Percentiles rank a stretch among this genome's conserved stretches.
Evolutionary conservation across 2,329 filamentous ascomycete genomes (phyloP).

Genomic region (Neurospora sp.): DNA sequence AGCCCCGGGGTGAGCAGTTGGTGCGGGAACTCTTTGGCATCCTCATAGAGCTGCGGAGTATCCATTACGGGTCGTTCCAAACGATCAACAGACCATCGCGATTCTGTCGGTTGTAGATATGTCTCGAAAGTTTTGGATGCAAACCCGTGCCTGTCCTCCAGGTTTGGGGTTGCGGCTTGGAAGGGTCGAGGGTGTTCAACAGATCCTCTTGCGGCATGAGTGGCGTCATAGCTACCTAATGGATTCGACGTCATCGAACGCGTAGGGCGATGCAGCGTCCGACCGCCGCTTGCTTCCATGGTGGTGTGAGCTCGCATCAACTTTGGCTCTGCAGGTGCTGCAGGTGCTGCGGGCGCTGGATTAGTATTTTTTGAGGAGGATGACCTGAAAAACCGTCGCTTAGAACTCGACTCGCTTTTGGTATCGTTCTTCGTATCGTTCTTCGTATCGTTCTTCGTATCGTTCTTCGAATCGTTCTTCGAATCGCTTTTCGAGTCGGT

Average conservation of each 20-base stretch:
- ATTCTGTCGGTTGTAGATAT: neutral
- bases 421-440: neutral
- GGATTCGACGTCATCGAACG: neutral
- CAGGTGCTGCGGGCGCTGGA: neutral
- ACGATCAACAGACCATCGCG: neutral
- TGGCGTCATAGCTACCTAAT: neutral
- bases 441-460: neutral
- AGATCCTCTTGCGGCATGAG: neutral
- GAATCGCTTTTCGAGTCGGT: neutral
- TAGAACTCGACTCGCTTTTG: neutral
- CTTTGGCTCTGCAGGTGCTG: neutral
- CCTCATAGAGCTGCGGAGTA: slow-evolving; percentile 11
- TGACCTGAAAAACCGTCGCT: neutral
- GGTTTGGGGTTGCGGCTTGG: neutral
- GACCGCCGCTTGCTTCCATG: neutral
- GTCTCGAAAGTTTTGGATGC: neutral
- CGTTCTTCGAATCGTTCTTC: neutral
- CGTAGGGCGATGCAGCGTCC: neutral
- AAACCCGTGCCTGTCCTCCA: neutral
- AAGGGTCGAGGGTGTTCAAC: neutral
- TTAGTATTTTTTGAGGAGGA: neutral
- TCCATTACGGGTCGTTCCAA: slow-evolving; percentile 10
- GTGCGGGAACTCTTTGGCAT: slow-evolving; percentile 11
- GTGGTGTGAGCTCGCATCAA: neutral
- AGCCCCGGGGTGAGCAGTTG: slow-evolving; percentile 1